These are phyloP conservation scores for Cymbidium sinense DNA, from an alignment of 106 monocot genomes.

Conservation along the genomic window DNA sequence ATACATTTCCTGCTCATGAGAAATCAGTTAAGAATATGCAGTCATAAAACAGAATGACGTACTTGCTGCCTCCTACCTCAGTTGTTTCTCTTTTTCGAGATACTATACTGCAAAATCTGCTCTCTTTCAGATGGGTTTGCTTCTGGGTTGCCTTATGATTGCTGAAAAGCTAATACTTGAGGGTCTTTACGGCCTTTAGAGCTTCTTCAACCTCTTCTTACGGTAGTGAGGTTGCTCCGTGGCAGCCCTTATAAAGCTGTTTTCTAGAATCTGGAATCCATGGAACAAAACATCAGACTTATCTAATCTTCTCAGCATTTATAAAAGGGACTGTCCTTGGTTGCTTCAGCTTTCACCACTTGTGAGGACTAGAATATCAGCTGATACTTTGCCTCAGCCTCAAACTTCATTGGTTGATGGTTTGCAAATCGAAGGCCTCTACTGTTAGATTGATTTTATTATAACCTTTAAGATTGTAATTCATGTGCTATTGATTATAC, in stretches of 20 bases:
- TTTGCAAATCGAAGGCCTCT: too few relatives aligned
- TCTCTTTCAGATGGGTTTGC: constrained; percentile 13
- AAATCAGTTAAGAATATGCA: background rate
- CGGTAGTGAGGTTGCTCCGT: constrained; percentile 9
- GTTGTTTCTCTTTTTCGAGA: constrained; percentile 4
- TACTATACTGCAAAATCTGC: background rate
- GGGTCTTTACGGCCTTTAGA: background rate
- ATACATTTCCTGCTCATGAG: constrained; percentile 41
- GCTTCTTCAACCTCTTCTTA: constrained; percentile 21
- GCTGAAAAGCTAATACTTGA: constrained; percentile 9
- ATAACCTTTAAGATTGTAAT: too few relatives aligned
- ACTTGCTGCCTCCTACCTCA: constrained; percentile 3
- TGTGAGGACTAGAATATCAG: background rate
- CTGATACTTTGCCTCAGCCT: too few relatives aligned
- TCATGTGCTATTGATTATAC: too few relatives aligned
- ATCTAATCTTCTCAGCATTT: constrained; percentile 28
- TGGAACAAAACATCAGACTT: constrained; percentile 26
- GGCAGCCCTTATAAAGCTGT: constrained; percentile 36
- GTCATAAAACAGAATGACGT: background rate
- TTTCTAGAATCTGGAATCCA: constrained; percentile 37
- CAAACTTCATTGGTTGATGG: too few relatives aligned
- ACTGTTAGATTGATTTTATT: too few relatives aligned
- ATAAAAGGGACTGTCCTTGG: constrained; percentile 35
- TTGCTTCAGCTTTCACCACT: constrained; percentile 22
- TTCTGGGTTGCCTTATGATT: background rate